Base-by-base conservation (phyloP, 202 grass and related monocot genomes). In the Musa balbisiana region DNA sequence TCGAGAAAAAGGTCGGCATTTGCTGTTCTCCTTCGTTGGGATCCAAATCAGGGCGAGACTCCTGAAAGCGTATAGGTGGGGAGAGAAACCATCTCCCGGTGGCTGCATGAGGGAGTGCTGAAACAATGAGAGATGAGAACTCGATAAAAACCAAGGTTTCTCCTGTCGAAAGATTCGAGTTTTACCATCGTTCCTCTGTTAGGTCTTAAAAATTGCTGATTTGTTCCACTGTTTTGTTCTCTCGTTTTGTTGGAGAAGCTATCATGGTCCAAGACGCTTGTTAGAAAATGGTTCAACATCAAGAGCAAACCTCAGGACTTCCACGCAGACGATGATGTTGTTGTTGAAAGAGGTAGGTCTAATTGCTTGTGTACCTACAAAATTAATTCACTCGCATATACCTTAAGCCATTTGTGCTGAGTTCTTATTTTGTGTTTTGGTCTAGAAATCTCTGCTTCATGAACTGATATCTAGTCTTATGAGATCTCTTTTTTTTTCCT, bases 111-210 rank as follows among this genome's bases (percentile, higher is more conserved):
- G 84, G 90, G 84, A 81, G 84, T 82, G 85, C 22, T 87, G 88
- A 83, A 85, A 91, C 87, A 90, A 97, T 97, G 93, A 97, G 93
- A 91, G 93, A 97, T 91, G 93, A 93, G 64, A 90, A 83, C 88
- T 85, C 80, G 56, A 92, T 75, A 76, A 97, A 91, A 85, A 97
- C 74, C 92, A 96, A 90, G 93, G 93, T 97, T 73, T 81, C 83
- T 56, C 67, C 51, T 87, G 72, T 66, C 23, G 29, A 51, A 80
- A 24, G 27, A 83, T 19, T 16, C 77, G 49, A 53, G 63, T 14
- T 76, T 78, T 20, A n/a, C 72, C 23, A n/a, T 59, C 69, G 77
- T 53, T 64, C 69, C 49, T 80, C n/a, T 80, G 14, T 15, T 52
- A 62, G 0, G 14, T 74, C 3, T 23, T 63, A 25, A 55, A 54